Percentiles rank a stretch among this genome's conserved stretches.
These are phyloP conservation scores for Pythium rishiriense DNA, from an alignment of 352 stramenopile species.

Conservation along the genomic window DNA sequence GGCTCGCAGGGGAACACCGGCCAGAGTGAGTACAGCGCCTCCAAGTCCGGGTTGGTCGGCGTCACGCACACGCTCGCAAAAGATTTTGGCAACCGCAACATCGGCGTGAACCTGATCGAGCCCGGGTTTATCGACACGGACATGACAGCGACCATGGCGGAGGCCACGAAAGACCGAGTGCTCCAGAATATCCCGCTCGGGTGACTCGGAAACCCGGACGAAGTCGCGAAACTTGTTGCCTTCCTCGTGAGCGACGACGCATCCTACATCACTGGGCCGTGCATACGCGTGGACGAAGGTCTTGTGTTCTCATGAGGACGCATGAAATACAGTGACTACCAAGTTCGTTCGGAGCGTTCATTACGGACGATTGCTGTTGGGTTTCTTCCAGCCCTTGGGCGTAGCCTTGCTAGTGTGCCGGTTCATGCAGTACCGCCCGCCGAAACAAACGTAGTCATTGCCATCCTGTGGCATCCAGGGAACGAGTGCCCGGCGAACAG, in stretches of 20 bases:
- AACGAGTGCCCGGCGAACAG: too few relatives aligned
- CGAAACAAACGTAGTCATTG: too few relatives aligned
- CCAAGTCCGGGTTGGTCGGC: conserved; percentile 74
- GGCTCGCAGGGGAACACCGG: conserved; percentile 71
- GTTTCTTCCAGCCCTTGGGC: too few relatives aligned
- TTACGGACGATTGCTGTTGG: conserved; percentile 14
- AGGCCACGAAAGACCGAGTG: conserved; percentile 46
- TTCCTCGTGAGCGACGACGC: conserved; percentile 78
- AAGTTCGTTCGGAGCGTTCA: conserved; percentile 16
- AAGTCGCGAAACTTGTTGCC: conserved; percentile 78
- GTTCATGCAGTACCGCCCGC: too few relatives aligned
- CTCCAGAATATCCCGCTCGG: conserved; percentile 56
- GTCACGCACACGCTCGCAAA: conserved; percentile 83
- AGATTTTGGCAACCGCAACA: conserved; percentile 79
- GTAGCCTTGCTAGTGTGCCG: too few relatives aligned
- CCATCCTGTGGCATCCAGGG: too few relatives aligned
- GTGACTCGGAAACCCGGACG: conserved; percentile 60
- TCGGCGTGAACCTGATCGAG: conserved; percentile 88
- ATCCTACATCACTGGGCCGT: conserved; percentile 85
- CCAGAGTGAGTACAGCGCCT: conserved; percentile 81
- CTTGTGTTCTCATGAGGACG: conserved; percentile 54
- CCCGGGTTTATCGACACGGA: conserved; percentile 83
- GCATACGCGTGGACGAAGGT: conserved; percentile 78
- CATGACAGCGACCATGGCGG: conserved; percentile 71
- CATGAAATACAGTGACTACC: conserved; percentile 12